Evolutionary conservation across 805 yeast genomes (phyloP).

Genomic region (Dipodascopsis uninucleata): DNA sequence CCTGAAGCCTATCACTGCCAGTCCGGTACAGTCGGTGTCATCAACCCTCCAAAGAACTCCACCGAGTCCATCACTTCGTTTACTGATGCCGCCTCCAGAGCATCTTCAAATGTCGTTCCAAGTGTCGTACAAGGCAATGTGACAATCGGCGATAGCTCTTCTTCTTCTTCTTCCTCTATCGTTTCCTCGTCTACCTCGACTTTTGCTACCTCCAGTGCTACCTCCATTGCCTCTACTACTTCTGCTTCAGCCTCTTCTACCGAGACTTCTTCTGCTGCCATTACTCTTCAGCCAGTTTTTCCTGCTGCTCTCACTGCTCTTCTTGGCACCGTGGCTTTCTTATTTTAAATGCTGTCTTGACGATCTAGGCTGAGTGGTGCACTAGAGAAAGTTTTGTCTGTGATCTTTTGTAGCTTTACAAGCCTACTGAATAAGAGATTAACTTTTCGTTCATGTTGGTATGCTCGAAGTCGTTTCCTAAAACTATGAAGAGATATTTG

Average conservation of each 20-base stretch:
- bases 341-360: no score
- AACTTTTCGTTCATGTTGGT: no score
- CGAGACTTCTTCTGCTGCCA: slow-evolving; percentile 2
- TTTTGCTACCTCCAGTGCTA: slow-evolving; percentile 3
- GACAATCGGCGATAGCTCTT: slow-evolving; percentile 2
- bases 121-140: slow-evolving; percentile 11
- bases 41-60: slow-evolving; percentile 25
- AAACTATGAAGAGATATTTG: no score
- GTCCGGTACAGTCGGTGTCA: slow-evolving; percentile 31
- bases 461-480: no score
- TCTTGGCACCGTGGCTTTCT: no score
- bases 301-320: neutral
- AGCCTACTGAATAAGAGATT: no score
- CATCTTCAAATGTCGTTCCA: slow-evolving; percentile 18
- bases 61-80: slow-evolving; percentile 22
- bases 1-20: slow-evolving; percentile 31
- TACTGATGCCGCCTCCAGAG: slow-evolving; percentile 14
- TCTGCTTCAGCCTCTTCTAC: slow-evolving; percentile 7
- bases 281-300: no score
- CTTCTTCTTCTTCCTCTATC: slow-evolving; percentile 5
- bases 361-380: no score
- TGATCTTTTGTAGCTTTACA: no score
- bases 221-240: slow-evolving; percentile 9
- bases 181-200: slow-evolving; percentile 1
- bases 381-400: no score